Evolutionary conservation across 768 basidiomycete species (phyloP), one percentile per base, ranked within the genome.

Genomic region (Filobasidium wieringae): DNA sequence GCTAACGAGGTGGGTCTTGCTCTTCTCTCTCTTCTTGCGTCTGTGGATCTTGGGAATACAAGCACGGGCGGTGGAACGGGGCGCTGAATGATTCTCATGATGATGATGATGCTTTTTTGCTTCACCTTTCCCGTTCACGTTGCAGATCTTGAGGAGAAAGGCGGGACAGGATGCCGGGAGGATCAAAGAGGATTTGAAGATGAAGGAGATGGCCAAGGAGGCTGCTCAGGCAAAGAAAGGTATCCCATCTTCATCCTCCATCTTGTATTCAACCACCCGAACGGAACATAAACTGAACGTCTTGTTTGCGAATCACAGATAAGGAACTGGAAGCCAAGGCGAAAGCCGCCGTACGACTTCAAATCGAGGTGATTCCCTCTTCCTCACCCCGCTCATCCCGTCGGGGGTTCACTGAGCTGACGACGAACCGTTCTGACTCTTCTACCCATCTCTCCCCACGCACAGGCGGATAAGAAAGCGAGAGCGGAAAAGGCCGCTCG

Each of bases 401-500:
- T 9, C 43, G 12, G 22, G 9, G 8, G 11, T 47, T 9, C 43
- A 57, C 63, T 45, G 26, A 22, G 12, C 14, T 33, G 9, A 6
- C 33, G 12, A 15, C 54, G 19, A 43, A 29, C 49, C 8, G 30
- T 4, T 19, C 12, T 24, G 6, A 12, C 27, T 19, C 39, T 26
- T 39, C 11, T 39, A n/a, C n/a, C n/a, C n/a, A n/a, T n/a, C n/a
- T n/a, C n/a, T n/a, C n/a, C n/a, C n/a, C n/a, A n/a, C n/a, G n/a
- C n/a, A n/a, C 52, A 71, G 69, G 87, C 84, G 0, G 92, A 95
- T 77, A 97, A 91, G 76, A 81, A 81, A 53, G 84, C 82, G 8
- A 82, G 93, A 19, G 88, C 88, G 0, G 90, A 86, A 69, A 91
- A 87, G 67, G 79, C 84, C 1, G 91, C 91, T 0, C 78, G 84